These are phyloP conservation scores for Omphalea diandra DNA, from an alignment of 441 rosid species.

Conservation along the genomic window DNA sequence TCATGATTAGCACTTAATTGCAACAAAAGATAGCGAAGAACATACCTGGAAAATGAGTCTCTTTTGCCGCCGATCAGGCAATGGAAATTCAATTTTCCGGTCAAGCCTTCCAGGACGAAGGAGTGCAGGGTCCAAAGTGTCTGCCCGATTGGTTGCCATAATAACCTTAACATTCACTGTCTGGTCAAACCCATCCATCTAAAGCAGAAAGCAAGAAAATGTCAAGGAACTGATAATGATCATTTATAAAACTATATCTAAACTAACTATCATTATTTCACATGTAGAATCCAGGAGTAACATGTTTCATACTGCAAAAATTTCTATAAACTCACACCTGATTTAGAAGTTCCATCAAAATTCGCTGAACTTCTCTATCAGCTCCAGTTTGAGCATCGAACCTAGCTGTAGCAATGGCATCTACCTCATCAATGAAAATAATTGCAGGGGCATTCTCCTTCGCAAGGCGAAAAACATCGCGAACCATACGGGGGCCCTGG, in stretches of 20 bases:
- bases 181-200: slow-evolving; percentile 99
- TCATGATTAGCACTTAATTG: background rate
- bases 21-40: slow-evolving; percentile 10
- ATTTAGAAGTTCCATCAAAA: slow-evolving; percentile 94
- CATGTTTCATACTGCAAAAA: background rate
- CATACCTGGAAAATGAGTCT: slow-evolving; percentile 96
- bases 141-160: slow-evolving; percentile 98
- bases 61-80: slow-evolving; percentile 97
- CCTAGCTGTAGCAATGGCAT: slow-evolving; percentile 98
- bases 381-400: slow-evolving; percentile 99
- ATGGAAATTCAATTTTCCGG: slow-evolving; percentile 91
- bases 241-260: background rate
- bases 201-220: slow-evolving; percentile 17
- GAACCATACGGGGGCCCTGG: slow-evolving; percentile 99
- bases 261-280: background rate
- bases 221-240: background rate
- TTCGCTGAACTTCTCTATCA: slow-evolving; percentile 97
- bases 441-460: slow-evolving; percentile 99
- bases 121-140: slow-evolving; percentile 98
- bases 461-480: slow-evolving; percentile 98
- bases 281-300: background rate
- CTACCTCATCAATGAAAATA: slow-evolving; percentile 97
- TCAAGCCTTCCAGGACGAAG: slow-evolving; percentile 98
- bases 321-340: slow-evolving; percentile 47
- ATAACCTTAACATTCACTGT: slow-evolving; percentile 97